Base-by-base conservation (phyloP, 2,329 filamentous ascomycete genomes). In the Uncinocarpus reesii region DNA sequence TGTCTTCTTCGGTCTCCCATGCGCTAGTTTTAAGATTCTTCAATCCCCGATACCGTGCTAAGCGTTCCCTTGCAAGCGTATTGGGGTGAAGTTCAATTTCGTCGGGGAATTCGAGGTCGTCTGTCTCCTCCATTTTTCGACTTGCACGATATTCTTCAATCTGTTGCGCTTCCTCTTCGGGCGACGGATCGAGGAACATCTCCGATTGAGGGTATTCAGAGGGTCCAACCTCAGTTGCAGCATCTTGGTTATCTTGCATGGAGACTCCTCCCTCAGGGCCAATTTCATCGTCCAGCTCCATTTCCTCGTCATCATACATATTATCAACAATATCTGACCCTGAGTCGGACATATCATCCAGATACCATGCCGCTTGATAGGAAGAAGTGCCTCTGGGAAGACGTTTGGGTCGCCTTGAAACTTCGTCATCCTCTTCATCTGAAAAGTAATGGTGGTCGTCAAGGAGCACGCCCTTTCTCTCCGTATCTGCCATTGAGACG, bases 371-470 rank as follows among this genome's bases (percentile, higher is more conserved):
- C 18, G 89, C 78, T 68, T 98, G 92, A 66, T 95, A 96, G 48
- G 83, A 80, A 32, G 92, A 96, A 2, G 92, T 98, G 54, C 92
- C 92, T 65, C 82, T 86, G 0, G 92, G 92, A 18, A 98, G 68
- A 53, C 80, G 79, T 67, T 83, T 92, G 5, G 86, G 85, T 26
- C 71, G 68, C 29, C 74, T 67, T 15, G 79, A 71, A 15, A 75
- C 71, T 46, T 80, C 73, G 3, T 66, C 69, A 46, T 92, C 83
- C 40, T 92, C 87, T 36, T 96, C 90, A 36, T 96, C 90, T 0
- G 89, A 89, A 62, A 96, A 98, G 66, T 98, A 98, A 63, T 96
- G 90, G 64, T 98, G 90, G 56, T 96, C 90, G 57, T 98, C 92
- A 7, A 98, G 74, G 34, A 98, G 71, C 1, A 98, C 92, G 55